Evolutionary conservation across 2,329 filamentous ascomycete genomes (phyloP), one percentile per base, ranked within the genome.

Genomic region (Talaromyces sp.): DNA sequence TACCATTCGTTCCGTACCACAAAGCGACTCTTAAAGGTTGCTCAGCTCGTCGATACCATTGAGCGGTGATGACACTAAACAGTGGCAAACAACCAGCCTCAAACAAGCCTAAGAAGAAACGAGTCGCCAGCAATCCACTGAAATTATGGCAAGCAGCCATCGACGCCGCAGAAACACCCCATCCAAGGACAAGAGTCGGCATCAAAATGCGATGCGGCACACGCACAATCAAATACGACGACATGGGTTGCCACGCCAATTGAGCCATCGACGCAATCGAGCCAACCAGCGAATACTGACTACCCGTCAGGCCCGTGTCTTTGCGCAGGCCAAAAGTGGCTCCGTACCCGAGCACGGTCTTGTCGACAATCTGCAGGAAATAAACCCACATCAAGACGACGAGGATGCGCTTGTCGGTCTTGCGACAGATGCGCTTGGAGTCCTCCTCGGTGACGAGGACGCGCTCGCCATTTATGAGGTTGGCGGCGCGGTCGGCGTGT

Each of bases 1-100:
- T 66, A 0, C 86, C 86, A 60, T 86, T 89, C 0, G 85, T 88
- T 3, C 85, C 80, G 68, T 90, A 90, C 88, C 88, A 90, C n/a
- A 83, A 83, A 0, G 86, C 86, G 3, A 89, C 83, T 0, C 88
- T 81, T 31, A 88, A 73, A 0, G 87, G 86, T 73, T 90, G 88
- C 70, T 90, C 87, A 4, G 81, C 80, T 62, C 78, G 77, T 13
- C 79, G 75, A 68, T 82, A 82, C 80, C 80, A 82, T 41, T 81
- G 77, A 43, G 76, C 78, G 0, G 80, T 82, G 58, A 82, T 81
- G 27, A 82, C 73, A 52, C 74, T 75, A 60, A 82, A 82, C 2
- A 82, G 71, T 0, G 79, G 80, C 45, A 82, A 67, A 67, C 79
- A 85, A 3, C 83, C 83, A 0, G 82, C 83, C 68, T 85, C 83